Percentiles rank a stretch among this genome's conserved stretches.
These are phyloP conservation scores for Wickerhamomyces tratensis DNA, from an alignment of 805 yeast genomes.

Conservation along the genomic window DNA sequence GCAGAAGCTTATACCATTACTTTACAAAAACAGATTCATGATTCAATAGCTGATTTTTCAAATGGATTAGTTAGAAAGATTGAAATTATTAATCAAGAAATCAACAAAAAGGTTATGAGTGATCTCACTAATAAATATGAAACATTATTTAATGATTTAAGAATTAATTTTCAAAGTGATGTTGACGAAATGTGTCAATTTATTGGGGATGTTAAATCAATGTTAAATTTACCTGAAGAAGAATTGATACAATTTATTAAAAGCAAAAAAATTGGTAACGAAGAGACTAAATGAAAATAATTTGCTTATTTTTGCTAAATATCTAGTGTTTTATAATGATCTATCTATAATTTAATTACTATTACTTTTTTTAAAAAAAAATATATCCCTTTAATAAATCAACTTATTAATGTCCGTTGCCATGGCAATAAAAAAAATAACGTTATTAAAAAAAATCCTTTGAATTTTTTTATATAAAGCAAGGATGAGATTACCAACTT, in stretches of 20 bases:
- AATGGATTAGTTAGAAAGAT: slow-evolving; percentile 25
- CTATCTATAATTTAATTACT: too few relatives aligned
- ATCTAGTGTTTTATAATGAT: too few relatives aligned
- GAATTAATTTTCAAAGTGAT: slow-evolving; percentile 24
- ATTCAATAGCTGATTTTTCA: slow-evolving; percentile 24
- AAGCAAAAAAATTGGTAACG: slow-evolving; percentile 10
- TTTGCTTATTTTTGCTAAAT: too few relatives aligned
- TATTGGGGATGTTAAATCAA: slow-evolving; percentile 23
- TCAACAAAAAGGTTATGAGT: slow-evolving; percentile 23
- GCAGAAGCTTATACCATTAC: slow-evolving; percentile 24
- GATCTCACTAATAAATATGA: slow-evolving; percentile 27
- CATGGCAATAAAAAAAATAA: too few relatives aligned
- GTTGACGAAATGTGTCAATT: slow-evolving; percentile 26
- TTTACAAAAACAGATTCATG: slow-evolving; percentile 26
- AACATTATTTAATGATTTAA: slow-evolving; percentile 20
- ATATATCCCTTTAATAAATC: too few relatives aligned
- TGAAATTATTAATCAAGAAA: slow-evolving; percentile 24
- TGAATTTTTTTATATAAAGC: too few relatives aligned
- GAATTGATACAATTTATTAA: slow-evolving; percentile 21
- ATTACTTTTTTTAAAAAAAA: too few relatives aligned
- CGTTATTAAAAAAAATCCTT: too few relatives aligned
- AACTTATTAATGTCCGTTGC: too few relatives aligned
- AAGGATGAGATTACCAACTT: too few relatives aligned
- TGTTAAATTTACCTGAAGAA: slow-evolving; percentile 26
- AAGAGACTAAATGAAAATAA: background rate